These are phyloP conservation scores for Chytriomyces confervae DNA, from an alignment of 192 early-diverging fungal genomes.

Conservation along the genomic window DNA sequence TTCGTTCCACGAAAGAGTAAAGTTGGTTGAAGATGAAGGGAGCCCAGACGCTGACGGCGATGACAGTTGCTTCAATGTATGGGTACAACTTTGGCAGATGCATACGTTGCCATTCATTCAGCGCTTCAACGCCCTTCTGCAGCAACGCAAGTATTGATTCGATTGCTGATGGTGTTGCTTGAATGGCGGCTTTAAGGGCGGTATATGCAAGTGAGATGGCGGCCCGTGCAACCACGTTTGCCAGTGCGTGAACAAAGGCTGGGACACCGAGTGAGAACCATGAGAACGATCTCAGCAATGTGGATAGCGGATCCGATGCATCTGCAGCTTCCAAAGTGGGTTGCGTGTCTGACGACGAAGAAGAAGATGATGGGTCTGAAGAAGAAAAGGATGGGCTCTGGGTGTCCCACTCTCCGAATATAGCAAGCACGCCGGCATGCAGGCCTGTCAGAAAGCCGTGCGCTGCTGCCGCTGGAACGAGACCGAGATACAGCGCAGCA, in stretches of 20 bases:
- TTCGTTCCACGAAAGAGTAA: background rate
- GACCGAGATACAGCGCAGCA: slow-evolving; percentile 16
- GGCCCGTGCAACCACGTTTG: slow-evolving; percentile 20
- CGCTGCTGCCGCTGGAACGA: slow-evolving; percentile 12
- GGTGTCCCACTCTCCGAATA: background rate
- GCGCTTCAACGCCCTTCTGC: background rate
- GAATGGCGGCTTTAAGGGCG: background rate
- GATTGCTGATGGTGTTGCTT: background rate
- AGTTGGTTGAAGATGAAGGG: background rate
- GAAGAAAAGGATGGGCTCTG: background rate
- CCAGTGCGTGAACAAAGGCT: slow-evolving; percentile 11
- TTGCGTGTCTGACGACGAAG: background rate
- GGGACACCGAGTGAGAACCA: background rate
- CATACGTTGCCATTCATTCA: background rate
- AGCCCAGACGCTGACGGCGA: slow-evolving; percentile 1
- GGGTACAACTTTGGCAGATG: slow-evolving; percentile 1
- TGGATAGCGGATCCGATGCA: background rate
- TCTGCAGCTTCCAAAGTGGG: too few species aligned
- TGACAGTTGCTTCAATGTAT: background rate
- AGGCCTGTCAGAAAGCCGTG: slow-evolving; percentile 9
- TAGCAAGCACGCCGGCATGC: background rate
- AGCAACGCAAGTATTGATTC: background rate
- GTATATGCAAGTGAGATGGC: background rate
- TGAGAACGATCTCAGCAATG: background rate
- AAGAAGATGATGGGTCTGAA: background rate